phyloP scores from a whole-genome alignment of 768 basidiomycete species.

The Coprinellus micaceus region DNA sequence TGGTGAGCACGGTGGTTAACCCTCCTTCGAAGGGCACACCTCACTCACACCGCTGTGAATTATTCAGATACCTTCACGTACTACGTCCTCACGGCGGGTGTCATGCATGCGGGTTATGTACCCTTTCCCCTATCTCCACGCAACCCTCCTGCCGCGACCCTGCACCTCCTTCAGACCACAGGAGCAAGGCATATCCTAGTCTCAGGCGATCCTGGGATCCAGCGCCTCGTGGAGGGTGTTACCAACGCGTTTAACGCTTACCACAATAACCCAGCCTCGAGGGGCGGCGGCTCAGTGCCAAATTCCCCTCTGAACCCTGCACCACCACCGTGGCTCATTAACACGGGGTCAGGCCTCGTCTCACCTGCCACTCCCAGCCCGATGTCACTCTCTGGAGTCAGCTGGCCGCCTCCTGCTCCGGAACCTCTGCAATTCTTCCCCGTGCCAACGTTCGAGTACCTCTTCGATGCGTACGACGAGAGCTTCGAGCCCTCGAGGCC shows the following conservation, averaged over 20 bases:
- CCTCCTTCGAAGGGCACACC: neutral
- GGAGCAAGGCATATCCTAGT: conserved; percentile 21
- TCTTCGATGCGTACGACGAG: neutral
- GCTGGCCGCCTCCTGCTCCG: conserved; percentile 1
- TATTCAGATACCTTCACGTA: conserved; percentile 30
- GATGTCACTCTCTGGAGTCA: neutral
- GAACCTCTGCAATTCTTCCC: neutral
- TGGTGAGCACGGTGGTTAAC: conserved; percentile 14
- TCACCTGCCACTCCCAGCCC: neutral
- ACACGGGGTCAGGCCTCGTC: no score
- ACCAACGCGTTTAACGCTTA: neutral
- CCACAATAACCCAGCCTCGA: neutral
- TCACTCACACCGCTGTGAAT: neutral
- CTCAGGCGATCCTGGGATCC: conserved; percentile 18
- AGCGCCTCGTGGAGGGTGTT: neutral
- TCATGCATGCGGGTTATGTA: conserved; percentile 36
- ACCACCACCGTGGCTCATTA: neutral
- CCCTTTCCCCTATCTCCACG: conserved; percentile 37
- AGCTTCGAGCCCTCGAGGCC: neutral
- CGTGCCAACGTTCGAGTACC: conserved; percentile 4
- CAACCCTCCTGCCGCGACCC: conserved; percentile 43
- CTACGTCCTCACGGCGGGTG: conserved; percentile 30
- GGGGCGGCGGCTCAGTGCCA: neutral
- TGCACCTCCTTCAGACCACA: conserved; percentile 36
- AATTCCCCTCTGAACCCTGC: conserved; percentile 3